Percentiles rank a stretch among this genome's conserved stretches.
phyloP scores from a whole-genome alignment of 169 alveolate species.

The Ichthyophthirius multifiliis region DNA sequence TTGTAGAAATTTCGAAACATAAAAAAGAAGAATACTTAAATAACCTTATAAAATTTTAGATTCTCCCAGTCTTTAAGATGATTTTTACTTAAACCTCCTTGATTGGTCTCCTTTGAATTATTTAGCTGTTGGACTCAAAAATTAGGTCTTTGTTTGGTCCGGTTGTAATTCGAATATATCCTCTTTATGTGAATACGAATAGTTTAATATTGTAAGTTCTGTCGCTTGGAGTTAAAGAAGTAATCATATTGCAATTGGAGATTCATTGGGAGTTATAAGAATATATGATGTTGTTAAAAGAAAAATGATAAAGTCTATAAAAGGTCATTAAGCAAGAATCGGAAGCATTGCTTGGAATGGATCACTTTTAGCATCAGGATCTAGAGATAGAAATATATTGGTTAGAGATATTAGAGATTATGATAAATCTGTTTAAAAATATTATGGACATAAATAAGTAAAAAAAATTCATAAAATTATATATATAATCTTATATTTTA shows the following conservation, averaged over 20 bases:
- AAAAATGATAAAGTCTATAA: conserved; percentile 34
- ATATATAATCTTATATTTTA: neutral
- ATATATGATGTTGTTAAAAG: conserved; percentile 70
- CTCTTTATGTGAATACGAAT: conserved; percentile 47
- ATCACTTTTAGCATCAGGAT: conserved; percentile 57
- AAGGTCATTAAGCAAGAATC: conserved; percentile 66
- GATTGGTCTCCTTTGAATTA: conserved; percentile 76
- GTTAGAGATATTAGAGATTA: conserved; percentile 54
- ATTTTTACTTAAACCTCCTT: conserved; percentile 73
- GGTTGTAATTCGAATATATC: conserved; percentile 56
- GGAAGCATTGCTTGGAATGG: conserved; percentile 71
- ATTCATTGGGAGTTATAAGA: conserved; percentile 57
- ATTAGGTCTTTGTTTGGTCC: conserved; percentile 69
- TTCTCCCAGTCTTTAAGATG: conserved; percentile 82
- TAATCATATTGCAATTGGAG: conserved; percentile 65
- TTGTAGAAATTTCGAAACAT: neutral
- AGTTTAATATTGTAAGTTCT: conserved; percentile 31
- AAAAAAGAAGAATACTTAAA: conserved; percentile 66
- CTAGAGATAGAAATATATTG: conserved; percentile 63
- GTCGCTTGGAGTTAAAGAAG: conserved; percentile 60
- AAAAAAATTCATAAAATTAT: too few relatives aligned
- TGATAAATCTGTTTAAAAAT: conserved; percentile 26
- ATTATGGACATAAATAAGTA: conserved; percentile 48
- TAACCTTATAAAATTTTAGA: conserved; percentile 79
- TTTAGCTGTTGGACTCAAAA: conserved; percentile 74